Base-by-base conservation (phyloP, 108 stramenopile species). In the Skeletonema grethae region DNA sequence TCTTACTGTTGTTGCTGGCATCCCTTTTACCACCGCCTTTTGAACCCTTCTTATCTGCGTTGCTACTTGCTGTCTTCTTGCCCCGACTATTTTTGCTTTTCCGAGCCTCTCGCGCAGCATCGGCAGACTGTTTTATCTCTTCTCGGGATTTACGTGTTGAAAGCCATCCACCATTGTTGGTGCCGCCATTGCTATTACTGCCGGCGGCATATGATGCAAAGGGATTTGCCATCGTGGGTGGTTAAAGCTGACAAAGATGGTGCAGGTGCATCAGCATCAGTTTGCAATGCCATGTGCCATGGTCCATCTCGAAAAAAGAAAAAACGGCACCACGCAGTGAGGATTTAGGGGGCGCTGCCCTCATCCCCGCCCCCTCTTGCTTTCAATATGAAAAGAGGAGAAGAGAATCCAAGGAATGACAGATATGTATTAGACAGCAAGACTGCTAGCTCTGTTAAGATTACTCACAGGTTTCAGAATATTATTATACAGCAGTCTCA, bases 101-200 rank as follows among this genome's bases (percentile, higher is more conserved):
- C 50, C 70, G 25, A 2, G 43, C 55, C 34, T 72, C 63, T 24
- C 57, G 9, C 57, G 85, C 85, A 31, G 61, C 65, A 48, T 29
- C 35, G 24, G 41, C 63, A 36, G 80, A 85, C 10, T 35, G 22
- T 13, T 46, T 62, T 64, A 92, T 88, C 39, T 67, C 76, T 9
- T 55, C 63, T 72, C 88, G 86, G 30, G 63, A 36, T 63, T 88
- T 92, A 55, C 87, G 87, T 7, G 87, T 82, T 12, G 82, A 76
- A 34, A 92, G 53, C 91, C 91, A 92, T 12, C 85, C 87, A 16
- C 61, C 79, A 18, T 36, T 34, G 58, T 18, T 22, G 48, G 29
- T 10, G 32, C 35, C 25, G 20, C 15, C 25, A 12, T 16, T 34
- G 15, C 4, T 36, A 39, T 10, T 46, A 38, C 36, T 69, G 24